A percentile compares a stretch with the other conserved stretches of the same genome.
phyloP scores from a whole-genome alignment of 1,139 yeast species.

The Suhomyces guaymorum region DNA sequence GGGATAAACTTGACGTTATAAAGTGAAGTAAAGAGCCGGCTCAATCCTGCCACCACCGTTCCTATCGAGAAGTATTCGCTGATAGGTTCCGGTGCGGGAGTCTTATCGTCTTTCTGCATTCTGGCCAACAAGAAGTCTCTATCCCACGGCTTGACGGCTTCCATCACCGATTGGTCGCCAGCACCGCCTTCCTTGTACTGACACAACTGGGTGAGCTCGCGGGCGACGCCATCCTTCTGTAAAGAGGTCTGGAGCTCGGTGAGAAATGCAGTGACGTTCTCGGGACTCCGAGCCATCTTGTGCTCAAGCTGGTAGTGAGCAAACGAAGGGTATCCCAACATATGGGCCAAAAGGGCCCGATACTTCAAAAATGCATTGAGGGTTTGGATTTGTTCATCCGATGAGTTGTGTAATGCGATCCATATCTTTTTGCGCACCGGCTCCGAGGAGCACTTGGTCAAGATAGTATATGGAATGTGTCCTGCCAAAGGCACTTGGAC shows the following conservation, averaged over 20 bases:
- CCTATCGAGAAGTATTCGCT: constrained; percentile 76
- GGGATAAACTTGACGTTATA: constrained; percentile 80
- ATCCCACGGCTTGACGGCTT: constrained; percentile 82
- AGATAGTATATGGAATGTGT: constrained; percentile 62
- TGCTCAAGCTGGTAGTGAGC: constrained; percentile 83
- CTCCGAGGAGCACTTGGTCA: constrained; percentile 60
- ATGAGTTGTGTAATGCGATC: constrained; percentile 67
- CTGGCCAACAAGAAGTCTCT: constrained; percentile 61
- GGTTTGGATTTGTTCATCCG: constrained; percentile 57
- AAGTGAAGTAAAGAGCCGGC: constrained; percentile 63
- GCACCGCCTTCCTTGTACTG: constrained; percentile 30
- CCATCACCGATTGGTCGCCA: constrained; percentile 21
- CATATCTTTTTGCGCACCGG: constrained; percentile 67
- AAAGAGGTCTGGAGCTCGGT: constrained; percentile 51
- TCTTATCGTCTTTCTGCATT: constrained; percentile 16
- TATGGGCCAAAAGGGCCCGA: constrained; percentile 69
- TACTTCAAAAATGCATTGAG: constrained; percentile 61
- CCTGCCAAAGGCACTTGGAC: constrained; percentile 67
- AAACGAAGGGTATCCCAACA: constrained; percentile 72
- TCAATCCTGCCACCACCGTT: constrained; percentile 80
- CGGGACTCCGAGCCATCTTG: constrained; percentile 86
- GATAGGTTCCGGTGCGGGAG: constrained; percentile 10
- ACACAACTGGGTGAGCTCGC: constrained; percentile 54
- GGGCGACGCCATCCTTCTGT: constrained; percentile 52
- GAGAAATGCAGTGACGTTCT: constrained; percentile 71